Conservation (phyloP, 2,329 filamentous ascomycete genomes). For the Penicillium sp. region DNA sequence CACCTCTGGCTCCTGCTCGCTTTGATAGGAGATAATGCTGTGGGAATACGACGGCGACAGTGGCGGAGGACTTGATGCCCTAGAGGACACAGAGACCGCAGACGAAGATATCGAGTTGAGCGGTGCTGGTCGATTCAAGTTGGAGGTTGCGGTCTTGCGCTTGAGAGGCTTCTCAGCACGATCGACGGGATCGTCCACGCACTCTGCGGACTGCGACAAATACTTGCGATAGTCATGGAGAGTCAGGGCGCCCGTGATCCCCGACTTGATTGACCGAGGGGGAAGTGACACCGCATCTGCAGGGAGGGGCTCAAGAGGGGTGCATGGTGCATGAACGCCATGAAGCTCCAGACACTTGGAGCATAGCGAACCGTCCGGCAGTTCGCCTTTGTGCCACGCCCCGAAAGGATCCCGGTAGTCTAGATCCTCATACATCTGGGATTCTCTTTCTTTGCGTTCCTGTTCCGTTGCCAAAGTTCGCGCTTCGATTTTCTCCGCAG, state of each 20-base stretch:
- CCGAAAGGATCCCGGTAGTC: slow-evolving; percentile 9
- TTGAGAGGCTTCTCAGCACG: slow-evolving; percentile 32
- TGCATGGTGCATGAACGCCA: slow-evolving; percentile 21
- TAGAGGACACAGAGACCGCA: slow-evolving; percentile 31
- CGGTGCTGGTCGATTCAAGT: slow-evolving; percentile 30
- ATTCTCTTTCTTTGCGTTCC: slow-evolving; percentile 1
- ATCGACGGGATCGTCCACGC: slow-evolving; percentile 28
- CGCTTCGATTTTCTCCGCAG: slow-evolving; percentile 1
- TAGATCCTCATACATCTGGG: slow-evolving; percentile 11
- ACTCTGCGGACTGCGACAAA: slow-evolving; percentile 30
- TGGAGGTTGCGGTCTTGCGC: slow-evolving; percentile 35
- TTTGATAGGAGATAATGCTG: slow-evolving; percentile 31
- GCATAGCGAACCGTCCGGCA: slow-evolving; percentile 23
- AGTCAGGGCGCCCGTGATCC: slow-evolving; percentile 29
- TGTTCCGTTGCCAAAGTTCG: not conserved
- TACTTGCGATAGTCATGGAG: slow-evolving; percentile 41
- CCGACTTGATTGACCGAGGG: slow-evolving; percentile 23
- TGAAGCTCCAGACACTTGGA: slow-evolving; percentile 17
- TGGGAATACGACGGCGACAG: slow-evolving; percentile 41
- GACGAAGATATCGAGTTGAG: slow-evolving; percentile 20
- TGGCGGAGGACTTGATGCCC: slow-evolving; percentile 38
- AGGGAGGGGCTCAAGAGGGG: slow-evolving; percentile 18
- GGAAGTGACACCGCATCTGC: slow-evolving; percentile 20
- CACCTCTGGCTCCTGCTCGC: slow-evolving; percentile 32
- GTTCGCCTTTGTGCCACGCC: slow-evolving; percentile 15